Conservation (phyloP, 768 basidiomycete genomes). For the Suillus placidus region DNA sequence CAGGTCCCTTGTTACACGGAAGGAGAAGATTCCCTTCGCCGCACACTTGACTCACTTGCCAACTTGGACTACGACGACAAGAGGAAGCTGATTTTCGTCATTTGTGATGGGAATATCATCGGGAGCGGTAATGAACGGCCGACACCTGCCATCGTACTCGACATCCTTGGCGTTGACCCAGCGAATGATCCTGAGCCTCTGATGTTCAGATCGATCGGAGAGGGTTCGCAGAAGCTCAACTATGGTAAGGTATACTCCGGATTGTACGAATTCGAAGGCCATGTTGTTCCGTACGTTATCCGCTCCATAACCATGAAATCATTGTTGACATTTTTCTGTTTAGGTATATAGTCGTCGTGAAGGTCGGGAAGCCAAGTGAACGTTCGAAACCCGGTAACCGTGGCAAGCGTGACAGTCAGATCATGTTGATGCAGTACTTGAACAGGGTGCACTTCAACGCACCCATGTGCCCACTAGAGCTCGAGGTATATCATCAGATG, state of each 20-base stretch:
- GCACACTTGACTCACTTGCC: conserved; percentile 70
- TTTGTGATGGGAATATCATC: conserved; percentile 74
- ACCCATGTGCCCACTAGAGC: conserved; percentile 65
- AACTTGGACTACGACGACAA: conserved; percentile 71
- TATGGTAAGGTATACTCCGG: conserved; percentile 74
- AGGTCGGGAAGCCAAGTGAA: conserved; percentile 70
- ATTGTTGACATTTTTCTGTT: background rate
- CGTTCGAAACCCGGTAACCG: conserved; percentile 67
- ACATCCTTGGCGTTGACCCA: conserved; percentile 68
- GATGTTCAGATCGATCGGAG: conserved; percentile 68
- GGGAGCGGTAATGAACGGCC: conserved; percentile 69
- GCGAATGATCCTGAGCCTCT: conserved; percentile 64
- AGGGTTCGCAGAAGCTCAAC: conserved; percentile 68
- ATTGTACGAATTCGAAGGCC: conserved; percentile 70
- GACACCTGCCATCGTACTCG: conserved; percentile 67
- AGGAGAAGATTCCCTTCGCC: conserved; percentile 68
- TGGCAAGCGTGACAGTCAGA: conserved; percentile 71
- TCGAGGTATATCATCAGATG: conserved; percentile 77
- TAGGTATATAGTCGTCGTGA: conserved; percentile 63
- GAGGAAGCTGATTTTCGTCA: conserved; percentile 65
- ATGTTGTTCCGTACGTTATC: conserved; percentile 60
- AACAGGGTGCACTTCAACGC: conserved; percentile 71
- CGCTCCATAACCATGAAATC: background rate
- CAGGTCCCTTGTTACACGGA: conserved; percentile 75
- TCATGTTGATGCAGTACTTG: conserved; percentile 65